Percentiles rank a stretch among this genome's conserved stretches.
phyloP scores from a whole-genome alignment of 371 early-diverging fungal genomes.

The Lichtheimia ornata region DNA sequence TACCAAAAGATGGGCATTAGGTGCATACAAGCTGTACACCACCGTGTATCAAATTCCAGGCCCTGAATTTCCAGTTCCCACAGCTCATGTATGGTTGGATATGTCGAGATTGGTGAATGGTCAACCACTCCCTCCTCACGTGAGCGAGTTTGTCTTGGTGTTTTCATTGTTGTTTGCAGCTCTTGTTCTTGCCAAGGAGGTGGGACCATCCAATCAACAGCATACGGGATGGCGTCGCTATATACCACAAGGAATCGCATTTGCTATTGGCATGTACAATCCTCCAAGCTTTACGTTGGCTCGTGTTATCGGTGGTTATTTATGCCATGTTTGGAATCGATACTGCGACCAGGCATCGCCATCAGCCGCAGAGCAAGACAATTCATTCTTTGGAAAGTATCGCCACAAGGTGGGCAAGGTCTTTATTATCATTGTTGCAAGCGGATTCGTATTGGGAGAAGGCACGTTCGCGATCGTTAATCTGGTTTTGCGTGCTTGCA shows the following conservation, averaged over 20 bases:
- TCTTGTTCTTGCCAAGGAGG: conserved; percentile 56
- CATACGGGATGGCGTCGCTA: conserved; percentile 32
- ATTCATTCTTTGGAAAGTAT: conserved; percentile 23
- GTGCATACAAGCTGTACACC: conserved; percentile 73
- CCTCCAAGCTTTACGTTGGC: conserved; percentile 80
- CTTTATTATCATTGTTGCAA: conserved; percentile 72
- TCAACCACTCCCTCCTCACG: conserved; percentile 68
- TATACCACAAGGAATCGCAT: conserved; percentile 78
- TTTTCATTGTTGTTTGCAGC: conserved; percentile 64
- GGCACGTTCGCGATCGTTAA: conserved; percentile 70
- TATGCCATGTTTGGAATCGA: conserved; percentile 48
- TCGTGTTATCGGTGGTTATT: conserved; percentile 70
- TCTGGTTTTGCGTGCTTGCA: conserved; percentile 45
- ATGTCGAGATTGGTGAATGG: conserved; percentile 83
- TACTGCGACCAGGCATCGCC: conserved; percentile 29
- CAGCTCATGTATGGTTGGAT: conserved; percentile 81
- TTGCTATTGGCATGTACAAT: conserved; percentile 86
- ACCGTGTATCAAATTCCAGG: conserved; percentile 75
- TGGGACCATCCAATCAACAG: conserved; percentile 14
- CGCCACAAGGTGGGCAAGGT: conserved; percentile 49
- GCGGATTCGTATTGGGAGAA: conserved; percentile 84
- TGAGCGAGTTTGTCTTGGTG: conserved; percentile 55
- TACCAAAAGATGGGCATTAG: conserved; percentile 1
- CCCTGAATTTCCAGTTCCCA: conserved; percentile 73
- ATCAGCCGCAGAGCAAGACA: conserved; percentile 5